phyloP scores from a whole-genome alignment of 2,329 filamentous ascomycete species.

The Aspergillus jensenii region DNA sequence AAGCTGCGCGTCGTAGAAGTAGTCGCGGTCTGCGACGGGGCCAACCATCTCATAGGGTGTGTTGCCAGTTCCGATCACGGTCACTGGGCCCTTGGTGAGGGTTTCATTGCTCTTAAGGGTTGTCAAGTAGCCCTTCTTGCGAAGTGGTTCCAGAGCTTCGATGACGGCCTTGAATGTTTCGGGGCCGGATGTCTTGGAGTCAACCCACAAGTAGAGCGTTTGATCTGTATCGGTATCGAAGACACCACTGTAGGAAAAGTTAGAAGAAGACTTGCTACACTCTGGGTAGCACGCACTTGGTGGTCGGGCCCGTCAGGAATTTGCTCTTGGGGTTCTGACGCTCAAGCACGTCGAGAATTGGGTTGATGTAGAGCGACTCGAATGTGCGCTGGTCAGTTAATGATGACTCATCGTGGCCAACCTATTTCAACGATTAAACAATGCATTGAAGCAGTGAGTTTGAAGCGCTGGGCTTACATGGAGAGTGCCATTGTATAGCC shows the following conservation, averaged over 20 bases:
- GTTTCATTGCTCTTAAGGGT: conserved; percentile 48
- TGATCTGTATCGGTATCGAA: conserved; percentile 57
- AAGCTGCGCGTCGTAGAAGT: conserved; percentile 63
- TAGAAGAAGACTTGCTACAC: neutral
- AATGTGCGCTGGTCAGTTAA: conserved; percentile 56
- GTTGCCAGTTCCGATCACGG: conserved; percentile 63
- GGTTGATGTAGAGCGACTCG: conserved; percentile 58
- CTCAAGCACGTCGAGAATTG: conserved; percentile 56
- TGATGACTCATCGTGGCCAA: conserved; percentile 57
- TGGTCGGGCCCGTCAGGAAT: conserved; percentile 50
- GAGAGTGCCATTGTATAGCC: conserved; percentile 56
- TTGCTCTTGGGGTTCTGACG: conserved; percentile 56
- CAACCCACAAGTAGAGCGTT: conserved; percentile 65
- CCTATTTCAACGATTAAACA: conserved; percentile 31
- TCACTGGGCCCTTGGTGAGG: conserved; percentile 53
- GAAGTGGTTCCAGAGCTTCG: conserved; percentile 57
- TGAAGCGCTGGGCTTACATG: conserved; percentile 42
- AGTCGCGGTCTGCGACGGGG: conserved; percentile 47
- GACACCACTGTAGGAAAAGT: conserved; percentile 48
- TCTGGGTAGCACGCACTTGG: conserved; percentile 41
- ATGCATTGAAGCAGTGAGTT: neutral
- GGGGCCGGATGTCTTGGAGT: conserved; percentile 60
- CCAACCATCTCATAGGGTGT: conserved; percentile 52
- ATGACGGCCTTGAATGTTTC: conserved; percentile 59
- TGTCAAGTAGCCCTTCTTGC: conserved; percentile 54